These are phyloP conservation scores for Fagopyrum tataricum DNA, from an alignment of 148 eudicot genomes.

Conservation along the genomic window DNA sequence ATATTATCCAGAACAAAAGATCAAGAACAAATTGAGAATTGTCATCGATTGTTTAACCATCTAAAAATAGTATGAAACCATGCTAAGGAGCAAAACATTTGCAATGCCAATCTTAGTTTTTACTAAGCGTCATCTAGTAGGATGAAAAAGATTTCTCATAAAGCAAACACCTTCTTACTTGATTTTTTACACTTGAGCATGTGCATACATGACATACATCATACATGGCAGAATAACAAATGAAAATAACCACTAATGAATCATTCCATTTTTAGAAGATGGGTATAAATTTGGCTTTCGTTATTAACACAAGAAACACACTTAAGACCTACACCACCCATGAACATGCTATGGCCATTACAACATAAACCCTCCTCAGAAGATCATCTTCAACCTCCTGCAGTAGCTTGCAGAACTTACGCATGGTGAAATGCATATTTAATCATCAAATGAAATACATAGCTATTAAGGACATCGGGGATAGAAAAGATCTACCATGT, in stretches of 20 bases:
- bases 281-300: not conserved
- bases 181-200: not conserved
- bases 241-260: not conserved
- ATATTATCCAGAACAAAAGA: not conserved
- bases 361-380: not conserved
- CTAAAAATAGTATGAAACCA: not conserved
- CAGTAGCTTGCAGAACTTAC: not conserved
- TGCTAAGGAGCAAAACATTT: not conserved
- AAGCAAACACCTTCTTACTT: not conserved
- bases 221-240: not conserved
- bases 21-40: not conserved
- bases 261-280: not conserved
- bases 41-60: not conserved
- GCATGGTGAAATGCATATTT: not conserved
- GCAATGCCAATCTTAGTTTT: not conserved
- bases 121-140: not conserved
- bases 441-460: not conserved
- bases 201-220: not conserved
- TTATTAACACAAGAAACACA: not conserved
- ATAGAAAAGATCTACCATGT: not conserved
- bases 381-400: not conserved
- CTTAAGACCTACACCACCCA: not conserved
- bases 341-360: not conserved
- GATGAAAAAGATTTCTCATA: not conserved
- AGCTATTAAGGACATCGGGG: not conserved